Percentiles rank a stretch among this genome's conserved stretches.
phyloP scores from a whole-genome alignment of 129 eudicot species.

The Logfia minima region DNA sequence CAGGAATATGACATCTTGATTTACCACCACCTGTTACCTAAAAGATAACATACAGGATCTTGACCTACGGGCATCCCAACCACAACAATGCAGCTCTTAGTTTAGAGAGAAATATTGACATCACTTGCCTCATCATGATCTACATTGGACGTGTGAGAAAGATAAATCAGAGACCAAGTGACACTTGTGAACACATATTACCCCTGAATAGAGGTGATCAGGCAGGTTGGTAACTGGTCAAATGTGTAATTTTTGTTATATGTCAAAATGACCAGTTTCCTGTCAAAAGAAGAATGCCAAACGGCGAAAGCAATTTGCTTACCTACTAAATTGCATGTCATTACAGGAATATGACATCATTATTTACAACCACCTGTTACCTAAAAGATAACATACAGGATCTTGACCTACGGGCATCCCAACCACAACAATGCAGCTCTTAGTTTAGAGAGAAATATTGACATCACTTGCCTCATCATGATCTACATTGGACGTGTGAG shows the following conservation, averaged over 20 bases:
- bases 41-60: background rate
- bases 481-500: background rate
- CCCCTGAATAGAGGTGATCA: background rate
- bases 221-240: background rate
- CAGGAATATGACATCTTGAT: background rate
- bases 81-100: background rate
- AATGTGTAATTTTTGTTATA: background rate
- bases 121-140: background rate
- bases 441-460: background rate
- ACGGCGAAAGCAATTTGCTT: background rate
- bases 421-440: background rate
- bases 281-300: background rate
- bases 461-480: background rate
- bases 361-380: background rate
- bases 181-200: background rate
- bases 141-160: background rate
- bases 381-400: background rate
- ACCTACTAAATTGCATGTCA: background rate
- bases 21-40: background rate
- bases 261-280: background rate
- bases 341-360: background rate
- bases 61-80: background rate
- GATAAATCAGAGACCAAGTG: background rate
- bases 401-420: background rate
- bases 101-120: background rate